These are phyloP conservation scores for Fremontodendron californicum DNA, from an alignment of 345 rosid genomes.

Conservation along the genomic window DNA sequence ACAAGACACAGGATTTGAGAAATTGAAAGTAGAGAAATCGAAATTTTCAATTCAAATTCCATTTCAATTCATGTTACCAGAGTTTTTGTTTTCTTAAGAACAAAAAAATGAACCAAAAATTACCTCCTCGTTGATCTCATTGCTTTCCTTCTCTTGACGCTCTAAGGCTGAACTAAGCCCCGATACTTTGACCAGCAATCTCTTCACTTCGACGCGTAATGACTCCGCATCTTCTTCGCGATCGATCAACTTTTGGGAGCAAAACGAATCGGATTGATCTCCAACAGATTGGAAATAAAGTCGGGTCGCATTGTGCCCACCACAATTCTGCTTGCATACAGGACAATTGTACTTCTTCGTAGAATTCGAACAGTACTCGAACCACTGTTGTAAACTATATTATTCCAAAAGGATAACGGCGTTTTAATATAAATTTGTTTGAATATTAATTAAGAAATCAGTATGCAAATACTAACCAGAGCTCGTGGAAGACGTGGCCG, in stretches of 20 bases:
- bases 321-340: conserved; percentile 76
- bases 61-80: neutral
- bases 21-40: neutral
- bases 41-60: neutral
- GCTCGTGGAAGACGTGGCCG: conserved; percentile 95
- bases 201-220: conserved; percentile 54
- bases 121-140: conserved; percentile 56
- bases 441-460: neutral
- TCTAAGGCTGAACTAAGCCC: conserved; percentile 48
- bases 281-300: conserved; percentile 89
- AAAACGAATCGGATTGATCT: conserved; percentile 34
- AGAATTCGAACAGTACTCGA: conserved; percentile 62
- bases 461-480: conserved; percentile 44
- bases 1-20: neutral
- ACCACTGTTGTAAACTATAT: conserved; percentile 90
- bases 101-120: neutral
- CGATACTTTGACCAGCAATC: conserved; percentile 52
- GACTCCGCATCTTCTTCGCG: conserved; percentile 47
- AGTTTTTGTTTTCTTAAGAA: no score
- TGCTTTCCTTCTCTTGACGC: conserved; percentile 46
- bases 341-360: conserved; percentile 78
- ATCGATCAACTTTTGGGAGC: conserved; percentile 29
- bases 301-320: conserved; percentile 40
- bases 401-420: conserved; percentile 15
- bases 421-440: neutral